Evolutionary conservation across 2,329 filamentous ascomycete genomes (phyloP).

Genomic region (Raffaelea ambrosiae): DNA sequence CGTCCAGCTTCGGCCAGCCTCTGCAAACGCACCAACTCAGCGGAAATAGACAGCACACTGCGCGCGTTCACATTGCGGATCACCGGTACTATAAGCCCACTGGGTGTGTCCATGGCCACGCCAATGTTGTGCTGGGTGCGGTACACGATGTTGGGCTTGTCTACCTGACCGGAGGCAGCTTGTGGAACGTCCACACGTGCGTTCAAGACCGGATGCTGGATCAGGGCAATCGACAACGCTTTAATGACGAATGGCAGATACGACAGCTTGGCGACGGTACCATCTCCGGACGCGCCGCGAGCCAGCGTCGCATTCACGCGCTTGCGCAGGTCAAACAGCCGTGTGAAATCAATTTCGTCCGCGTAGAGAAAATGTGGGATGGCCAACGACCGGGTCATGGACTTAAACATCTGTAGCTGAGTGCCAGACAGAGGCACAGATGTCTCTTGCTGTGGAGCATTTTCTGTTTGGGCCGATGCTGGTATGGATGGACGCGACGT

Average conservation of each 20-base stretch:
- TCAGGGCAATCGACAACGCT: constrained; percentile 77
- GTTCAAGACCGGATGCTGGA: constrained; percentile 80
- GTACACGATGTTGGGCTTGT: constrained; percentile 68
- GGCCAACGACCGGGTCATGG: constrained; percentile 82
- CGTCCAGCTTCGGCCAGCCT: constrained; percentile 64
- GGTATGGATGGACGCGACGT: constrained; percentile 5
- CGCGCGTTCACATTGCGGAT: constrained; percentile 72
- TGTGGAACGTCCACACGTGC: constrained; percentile 58
- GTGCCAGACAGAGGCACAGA: constrained; percentile 63
- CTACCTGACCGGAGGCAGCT: constrained; percentile 20
- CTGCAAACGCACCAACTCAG: constrained; percentile 68
- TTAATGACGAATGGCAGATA: constrained; percentile 95
- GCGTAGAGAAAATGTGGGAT: constrained; percentile 97
- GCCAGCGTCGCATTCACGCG: constrained; percentile 62
- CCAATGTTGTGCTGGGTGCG: constrained; percentile 89
- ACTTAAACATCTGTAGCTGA: constrained; percentile 93
- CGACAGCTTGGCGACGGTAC: constrained; percentile 60
- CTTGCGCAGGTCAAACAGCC: constrained; percentile 62
- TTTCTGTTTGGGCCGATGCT: constrained; percentile 12
- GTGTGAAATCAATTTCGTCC: constrained; percentile 77
- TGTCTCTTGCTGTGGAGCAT: constrained; percentile 57
- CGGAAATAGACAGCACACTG: constrained; percentile 70
- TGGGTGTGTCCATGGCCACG: constrained; percentile 87
- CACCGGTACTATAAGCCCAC: constrained; percentile 83
- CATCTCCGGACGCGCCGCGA: constrained; percentile 10